These are phyloP conservation scores for Viola odorata DNA, from an alignment of 345 rosid genomes.

Conservation along the genomic window DNA sequence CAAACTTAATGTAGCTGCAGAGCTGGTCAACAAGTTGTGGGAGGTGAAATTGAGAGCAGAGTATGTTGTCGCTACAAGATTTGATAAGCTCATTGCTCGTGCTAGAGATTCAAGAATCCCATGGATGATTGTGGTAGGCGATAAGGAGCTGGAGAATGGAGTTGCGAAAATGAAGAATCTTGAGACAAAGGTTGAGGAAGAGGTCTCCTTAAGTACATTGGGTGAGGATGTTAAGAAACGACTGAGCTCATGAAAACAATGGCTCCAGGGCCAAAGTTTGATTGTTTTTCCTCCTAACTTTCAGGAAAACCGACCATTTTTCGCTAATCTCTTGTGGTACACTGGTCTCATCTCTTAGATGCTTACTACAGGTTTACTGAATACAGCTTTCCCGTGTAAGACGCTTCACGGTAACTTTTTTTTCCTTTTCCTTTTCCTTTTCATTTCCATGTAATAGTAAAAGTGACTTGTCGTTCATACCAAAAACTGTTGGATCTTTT, in stretches of 20 bases:
- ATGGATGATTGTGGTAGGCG: conserved; percentile 68
- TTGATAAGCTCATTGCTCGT: conserved; percentile 49
- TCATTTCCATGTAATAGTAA: too few species aligned
- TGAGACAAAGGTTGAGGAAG: conserved; percentile 42
- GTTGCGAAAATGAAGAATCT: conserved; percentile 57
- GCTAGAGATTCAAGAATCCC: conserved; percentile 47
- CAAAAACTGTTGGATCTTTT: too few species aligned
- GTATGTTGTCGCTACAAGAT: conserved; percentile 52
- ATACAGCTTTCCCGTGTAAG: too few species aligned
- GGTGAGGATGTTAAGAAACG: conserved; percentile 40
- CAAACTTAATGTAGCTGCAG: conserved; percentile 47
- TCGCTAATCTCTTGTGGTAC: too few species aligned
- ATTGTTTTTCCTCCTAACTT: background rate
- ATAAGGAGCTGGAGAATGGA: conserved; percentile 50
- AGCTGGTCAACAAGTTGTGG: conserved; percentile 66
- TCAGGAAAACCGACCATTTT: too few species aligned
- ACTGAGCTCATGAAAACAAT: conserved; percentile 9
- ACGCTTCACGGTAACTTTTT: too few species aligned
- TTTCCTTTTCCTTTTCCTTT: too few species aligned
- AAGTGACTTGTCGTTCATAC: too few species aligned
- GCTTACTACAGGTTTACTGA: too few species aligned
- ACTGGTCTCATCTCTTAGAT: too few species aligned
- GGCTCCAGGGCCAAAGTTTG: background rate
- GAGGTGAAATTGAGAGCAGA: conserved; percentile 58
- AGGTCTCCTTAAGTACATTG: conserved; percentile 35